A percentile compares a stretch with the other conserved stretches of the same genome.
phyloP scores from a whole-genome alignment of 805 yeast genomes.

The Candida insectorum region DNA sequence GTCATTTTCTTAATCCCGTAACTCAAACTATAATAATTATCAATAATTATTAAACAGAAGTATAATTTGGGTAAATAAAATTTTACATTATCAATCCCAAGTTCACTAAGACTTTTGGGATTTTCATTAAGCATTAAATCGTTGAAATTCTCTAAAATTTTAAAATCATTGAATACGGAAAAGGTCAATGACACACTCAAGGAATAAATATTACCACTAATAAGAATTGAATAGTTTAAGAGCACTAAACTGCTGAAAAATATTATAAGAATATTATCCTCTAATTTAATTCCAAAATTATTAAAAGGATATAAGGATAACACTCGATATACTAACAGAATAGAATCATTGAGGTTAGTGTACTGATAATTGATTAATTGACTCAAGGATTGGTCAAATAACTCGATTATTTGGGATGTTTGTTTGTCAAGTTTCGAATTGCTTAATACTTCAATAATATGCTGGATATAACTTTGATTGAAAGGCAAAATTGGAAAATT shows the following conservation, averaged over 20 bases:
- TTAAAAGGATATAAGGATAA: conserved; percentile 34
- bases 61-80: conserved; percentile 43
- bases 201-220: conserved; percentile 60
- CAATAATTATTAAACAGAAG: conserved; percentile 42
- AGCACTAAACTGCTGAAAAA: conserved; percentile 29
- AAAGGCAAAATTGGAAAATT: conserved; percentile 46
- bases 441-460: conserved; percentile 14
- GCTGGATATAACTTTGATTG: conserved; percentile 19
- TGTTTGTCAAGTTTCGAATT: conserved; percentile 22
- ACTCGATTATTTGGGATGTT: conserved; percentile 31
- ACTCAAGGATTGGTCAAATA: conserved; percentile 40
- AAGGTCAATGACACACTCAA: conserved; percentile 51
- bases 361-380: conserved; percentile 36
- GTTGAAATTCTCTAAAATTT: conserved; percentile 43
- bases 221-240: conserved; percentile 53
- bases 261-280: conserved; percentile 24
- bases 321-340: conserved; percentile 31
- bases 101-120: conserved; percentile 4
- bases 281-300: conserved; percentile 15
- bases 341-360: conserved; percentile 28
- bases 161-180: conserved; percentile 57
- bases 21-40: conserved; percentile 27
- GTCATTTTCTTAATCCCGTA: conserved; percentile 28
- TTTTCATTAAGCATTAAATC: conserved; percentile 19
- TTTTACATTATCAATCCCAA: conserved; percentile 21